Base-by-base conservation (phyloP, 2,329 filamentous ascomycete genomes). In the Pezicula radicicola region DNA sequence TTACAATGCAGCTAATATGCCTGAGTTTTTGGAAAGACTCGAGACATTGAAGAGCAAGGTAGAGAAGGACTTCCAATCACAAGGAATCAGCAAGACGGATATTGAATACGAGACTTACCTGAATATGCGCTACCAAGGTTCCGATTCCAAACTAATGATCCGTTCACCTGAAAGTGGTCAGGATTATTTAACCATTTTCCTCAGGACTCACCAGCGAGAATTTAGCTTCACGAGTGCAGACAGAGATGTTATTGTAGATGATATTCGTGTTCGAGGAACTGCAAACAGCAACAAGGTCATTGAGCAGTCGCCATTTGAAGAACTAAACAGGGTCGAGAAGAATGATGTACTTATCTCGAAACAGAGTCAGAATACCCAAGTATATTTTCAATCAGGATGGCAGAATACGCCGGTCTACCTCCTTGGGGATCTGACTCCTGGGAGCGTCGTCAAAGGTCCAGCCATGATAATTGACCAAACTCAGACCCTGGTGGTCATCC, bases 61-160 rank as follows among this genome's bases (percentile, higher is more conserved):
- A 0, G 79, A 76, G 0, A 73, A 76, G 15, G 81, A 83, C 0
- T 72, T 96, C 4, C 74, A 75, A 18, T 83, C 86, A 3, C 91
- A 96, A 68, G 91, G 91, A 0, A 96, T 96, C 63, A 73, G 77
- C 1, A 80, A 87, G 42, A 71, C 81, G 6, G 82, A 89, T 35
- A 88, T 96, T n/a, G 78, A 84, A 0, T 94, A 92, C 63, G 91
- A 96, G 66, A 87, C 94, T 66, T 96, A 96, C 63, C 81, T 97
- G 52, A 96, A 96, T 67, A 90, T 96, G 84, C 78, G 91, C 51
- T 96, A 96, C 64, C 82, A 89, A 21, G 91, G 91, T 12, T 95
- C 91, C 0, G 91, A 96, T 65, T 93, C 89, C 6, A 88, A 90
- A 0, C 77, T 96, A 43, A 96, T 96, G 91, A 84, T 95, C 37